phyloP scores from a whole-genome alignment of 2,329 filamentous ascomycete genomes.

The Colletotrichum sojae region DNA sequence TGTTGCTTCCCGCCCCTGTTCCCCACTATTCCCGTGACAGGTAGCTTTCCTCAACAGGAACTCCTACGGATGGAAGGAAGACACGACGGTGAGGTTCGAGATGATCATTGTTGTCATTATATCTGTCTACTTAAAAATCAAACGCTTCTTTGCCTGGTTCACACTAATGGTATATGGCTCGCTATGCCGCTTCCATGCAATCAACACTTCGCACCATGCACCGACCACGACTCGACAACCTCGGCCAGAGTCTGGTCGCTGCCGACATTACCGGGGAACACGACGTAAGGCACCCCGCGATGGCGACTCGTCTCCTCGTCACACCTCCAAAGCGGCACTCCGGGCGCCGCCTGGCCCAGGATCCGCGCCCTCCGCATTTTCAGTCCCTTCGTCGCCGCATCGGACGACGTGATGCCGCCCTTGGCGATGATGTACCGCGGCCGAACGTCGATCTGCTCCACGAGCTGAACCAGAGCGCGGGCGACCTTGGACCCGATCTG shows the following conservation, averaged over 20 bases:
- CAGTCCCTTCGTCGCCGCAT: conserved; percentile 70
- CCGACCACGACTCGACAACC: conserved; percentile 52
- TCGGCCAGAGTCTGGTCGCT: conserved; percentile 61
- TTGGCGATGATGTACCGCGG: conserved; percentile 72
- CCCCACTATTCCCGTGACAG: not conserved
- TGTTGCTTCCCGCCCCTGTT: too few species aligned
- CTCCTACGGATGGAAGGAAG: not conserved
- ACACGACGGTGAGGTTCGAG: not conserved
- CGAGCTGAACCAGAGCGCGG: conserved; percentile 63
- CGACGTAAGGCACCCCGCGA: conserved; percentile 67
- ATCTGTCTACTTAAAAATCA: not conserved
- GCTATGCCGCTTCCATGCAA: conserved; percentile 19
- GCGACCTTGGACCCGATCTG: conserved; percentile 69
- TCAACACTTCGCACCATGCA: conserved; percentile 19
- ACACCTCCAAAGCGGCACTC: conserved; percentile 72
- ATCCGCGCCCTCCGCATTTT: conserved; percentile 67
- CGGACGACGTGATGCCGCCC: conserved; percentile 72
- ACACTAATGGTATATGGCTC: conserved; percentile 20
- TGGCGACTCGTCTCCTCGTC: conserved; percentile 66
- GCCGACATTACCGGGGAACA: conserved; percentile 72
- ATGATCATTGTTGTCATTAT: conserved; percentile 3
- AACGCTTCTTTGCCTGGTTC: not conserved
- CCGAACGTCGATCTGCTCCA: conserved; percentile 60
- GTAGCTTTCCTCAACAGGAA: not conserved
- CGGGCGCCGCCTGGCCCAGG: conserved; percentile 69